Base-by-base conservation (phyloP, 1,139 yeast species). In the Candida tropicalis region DNA sequence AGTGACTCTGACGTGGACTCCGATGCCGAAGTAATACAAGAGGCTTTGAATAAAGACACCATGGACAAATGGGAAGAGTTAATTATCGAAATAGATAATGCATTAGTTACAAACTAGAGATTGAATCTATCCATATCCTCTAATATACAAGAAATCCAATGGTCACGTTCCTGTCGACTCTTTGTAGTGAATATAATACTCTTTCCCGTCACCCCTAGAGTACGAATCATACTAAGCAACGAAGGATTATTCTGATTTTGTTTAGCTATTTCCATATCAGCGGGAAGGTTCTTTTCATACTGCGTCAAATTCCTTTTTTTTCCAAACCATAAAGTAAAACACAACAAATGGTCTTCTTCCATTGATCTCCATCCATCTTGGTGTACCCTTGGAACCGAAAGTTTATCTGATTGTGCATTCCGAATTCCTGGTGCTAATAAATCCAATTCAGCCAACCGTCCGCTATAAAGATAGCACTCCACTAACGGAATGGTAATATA, bases 311-410 rank as follows among this genome's bases (percentile, higher is more conserved):
- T 65, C 42, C 85, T 63, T 53, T 83, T 86, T 7, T 73, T 73
- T 0, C 95, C 95, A 60, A 86, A 79, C 96, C 96, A 89, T 4
- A 91, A 54, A 0, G 93, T 88, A 57, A 91, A 90, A 51, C 95
- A 82, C 40, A 96, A 69, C 32, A 78, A 64, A 12, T 74, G 59
- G 51, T 87, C 95, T 42, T 84, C 88, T 53, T 91, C 98, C 5
- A 80, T 70, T 1, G 95, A 84, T 51, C 75, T 76, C 91, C 95
- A 87, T 0, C 97, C 97, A 62, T 90, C 96, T 1, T 77, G 65
- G 57, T 86, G 89, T 0, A 84, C 69, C 32, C 95, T 67, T 0
- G 97, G 96, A 35, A 86, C 59, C 0, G 83, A 58, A 42, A 75
- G 76, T 5, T 71, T 71, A 0, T 85, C 87, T 0, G 87, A 85